Percentiles rank a stretch among this genome's conserved stretches.
Conservation (phyloP, 805 yeast species). For the Wickerhamiella qilinensis region DNA sequence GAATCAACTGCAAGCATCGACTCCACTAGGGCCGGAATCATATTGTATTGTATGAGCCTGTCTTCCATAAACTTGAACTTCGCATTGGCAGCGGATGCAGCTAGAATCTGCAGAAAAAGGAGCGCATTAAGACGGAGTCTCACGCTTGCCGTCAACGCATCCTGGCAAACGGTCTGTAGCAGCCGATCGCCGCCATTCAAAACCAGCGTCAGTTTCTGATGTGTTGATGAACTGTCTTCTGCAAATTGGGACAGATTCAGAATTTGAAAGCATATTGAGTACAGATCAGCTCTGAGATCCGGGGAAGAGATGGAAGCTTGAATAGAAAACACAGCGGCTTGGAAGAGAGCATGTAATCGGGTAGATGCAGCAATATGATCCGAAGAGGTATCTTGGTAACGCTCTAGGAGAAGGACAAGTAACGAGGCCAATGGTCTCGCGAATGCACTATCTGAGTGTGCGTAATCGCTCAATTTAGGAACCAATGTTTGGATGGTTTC, state of each 20-base stretch:
- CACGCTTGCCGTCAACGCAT: conserved; percentile 68
- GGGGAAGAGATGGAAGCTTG: conserved; percentile 53
- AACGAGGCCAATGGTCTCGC: conserved; percentile 67
- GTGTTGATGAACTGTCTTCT: conserved; percentile 15
- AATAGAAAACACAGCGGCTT: conserved; percentile 59
- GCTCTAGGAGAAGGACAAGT: conserved; percentile 51
- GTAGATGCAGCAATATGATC: conserved; percentile 22
- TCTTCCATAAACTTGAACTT: conserved; percentile 43
- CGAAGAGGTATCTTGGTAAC: conserved; percentile 30
- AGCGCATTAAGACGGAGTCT: conserved; percentile 59
- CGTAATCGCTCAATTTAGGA: conserved; percentile 62
- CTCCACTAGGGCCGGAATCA: conserved; percentile 46
- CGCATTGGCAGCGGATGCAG: conserved; percentile 36
- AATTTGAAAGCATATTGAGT: conserved; percentile 53
- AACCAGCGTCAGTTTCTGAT: conserved; percentile 37
- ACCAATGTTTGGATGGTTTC: conserved; percentile 62
- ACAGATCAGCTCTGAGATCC: conserved; percentile 59
- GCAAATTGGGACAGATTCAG: conserved; percentile 31
- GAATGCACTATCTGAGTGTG: conserved; percentile 45
- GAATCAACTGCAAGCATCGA: conserved; percentile 33
- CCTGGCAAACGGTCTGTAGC: conserved; percentile 52
- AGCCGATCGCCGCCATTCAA: conserved; percentile 44
- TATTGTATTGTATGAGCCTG: conserved; percentile 45
- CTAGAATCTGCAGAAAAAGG: conserved; percentile 51
- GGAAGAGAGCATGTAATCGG: conserved; percentile 52